Evolutionary conservation across 108 stramenopile genomes (phyloP).

Genomic region (Cyclotella kingstonii): DNA sequence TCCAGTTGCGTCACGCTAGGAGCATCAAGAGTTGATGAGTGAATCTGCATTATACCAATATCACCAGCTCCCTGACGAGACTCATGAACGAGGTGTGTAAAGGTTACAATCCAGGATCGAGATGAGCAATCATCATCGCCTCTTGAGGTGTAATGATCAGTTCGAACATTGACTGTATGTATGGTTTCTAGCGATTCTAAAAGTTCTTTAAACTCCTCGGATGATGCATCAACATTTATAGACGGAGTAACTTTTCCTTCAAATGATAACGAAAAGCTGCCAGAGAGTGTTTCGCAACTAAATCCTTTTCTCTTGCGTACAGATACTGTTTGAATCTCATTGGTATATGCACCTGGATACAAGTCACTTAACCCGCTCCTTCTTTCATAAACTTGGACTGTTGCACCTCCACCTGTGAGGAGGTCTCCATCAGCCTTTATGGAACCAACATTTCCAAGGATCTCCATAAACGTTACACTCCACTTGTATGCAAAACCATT

Average conservation of each 20-base stretch:
- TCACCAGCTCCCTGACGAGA: slow-evolving; percentile 77
- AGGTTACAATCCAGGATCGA: slow-evolving; percentile 70
- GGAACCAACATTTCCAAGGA: slow-evolving; percentile 68
- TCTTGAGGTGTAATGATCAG: slow-evolving; percentile 38
- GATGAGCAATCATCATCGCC: slow-evolving; percentile 24
- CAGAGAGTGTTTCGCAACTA: slow-evolving; percentile 42
- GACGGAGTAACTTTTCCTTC: slow-evolving; percentile 61
- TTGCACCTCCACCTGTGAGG: slow-evolving; percentile 64
- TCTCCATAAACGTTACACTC: slow-evolving; percentile 63
- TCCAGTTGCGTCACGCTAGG: slow-evolving; percentile 29
- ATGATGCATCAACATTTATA: slow-evolving; percentile 55
- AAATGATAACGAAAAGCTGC: slow-evolving; percentile 69
- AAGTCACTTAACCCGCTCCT: slow-evolving; percentile 66
- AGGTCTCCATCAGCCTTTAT: slow-evolving; percentile 55
- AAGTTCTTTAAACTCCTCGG: slow-evolving; percentile 53
- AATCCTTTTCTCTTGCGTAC: slow-evolving; percentile 37
- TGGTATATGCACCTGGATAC: slow-evolving; percentile 73
- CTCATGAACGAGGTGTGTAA: slow-evolving; percentile 69
- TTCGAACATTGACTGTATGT: slow-evolving; percentile 63
- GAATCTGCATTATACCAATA: slow-evolving; percentile 51
- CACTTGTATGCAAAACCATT: slow-evolving; percentile 78
- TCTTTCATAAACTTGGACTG: slow-evolving; percentile 52
- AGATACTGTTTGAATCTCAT: slow-evolving; percentile 74
- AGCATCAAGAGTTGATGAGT: slow-evolving; percentile 17
- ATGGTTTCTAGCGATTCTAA: slow-evolving; percentile 74